phyloP scores from a whole-genome alignment of 2,329 filamentous ascomycete genomes.

The Cladosporium sphaerospermum region DNA sequence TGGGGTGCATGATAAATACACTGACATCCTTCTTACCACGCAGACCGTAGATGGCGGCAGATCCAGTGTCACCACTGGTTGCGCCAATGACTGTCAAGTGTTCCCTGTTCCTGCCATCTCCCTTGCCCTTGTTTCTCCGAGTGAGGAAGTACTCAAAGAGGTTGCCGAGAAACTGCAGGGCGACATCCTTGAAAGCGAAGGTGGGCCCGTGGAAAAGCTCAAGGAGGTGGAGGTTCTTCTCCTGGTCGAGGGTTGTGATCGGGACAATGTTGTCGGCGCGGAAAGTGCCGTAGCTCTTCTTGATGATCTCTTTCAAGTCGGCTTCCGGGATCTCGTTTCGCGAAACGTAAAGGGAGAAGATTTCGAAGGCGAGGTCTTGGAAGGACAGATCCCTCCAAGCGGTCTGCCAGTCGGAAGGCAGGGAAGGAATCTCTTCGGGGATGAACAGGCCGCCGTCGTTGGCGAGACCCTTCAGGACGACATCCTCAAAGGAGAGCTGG shows the following conservation, averaged over 20 bases:
- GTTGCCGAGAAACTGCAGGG: constrained; percentile 92
- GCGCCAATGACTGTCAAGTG: constrained; percentile 82
- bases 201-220: constrained; percentile 96
- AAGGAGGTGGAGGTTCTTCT: constrained; percentile 71
- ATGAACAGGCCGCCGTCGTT: constrained; percentile 84
- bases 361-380: constrained; percentile 72
- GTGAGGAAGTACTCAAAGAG: constrained; percentile 84
- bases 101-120: constrained; percentile 58
- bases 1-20: constrained; percentile 89
- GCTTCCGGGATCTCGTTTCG: constrained; percentile 69
- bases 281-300: constrained; percentile 84
- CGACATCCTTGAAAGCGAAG: constrained; percentile 93
- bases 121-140: constrained; percentile 64
- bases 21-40: constrained; percentile 95
- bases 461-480: constrained; percentile 82
- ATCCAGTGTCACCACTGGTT: constrained; percentile 84
- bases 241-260: constrained; percentile 65
- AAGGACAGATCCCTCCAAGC: constrained; percentile 74
- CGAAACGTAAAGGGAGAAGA: constrained; percentile 85
- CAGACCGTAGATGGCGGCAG: constrained; percentile 91
- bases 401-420: constrained; percentile 58
- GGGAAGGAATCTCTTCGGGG: constrained; percentile 68
- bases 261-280: constrained; percentile 73
- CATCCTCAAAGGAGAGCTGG: constrained; percentile 83
- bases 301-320: constrained; percentile 78